Evolutionary conservation across 2,329 filamentous ascomycete species (phyloP), one percentile per base, ranked within the genome.

Genomic region (Cladophialophora yegresii): DNA sequence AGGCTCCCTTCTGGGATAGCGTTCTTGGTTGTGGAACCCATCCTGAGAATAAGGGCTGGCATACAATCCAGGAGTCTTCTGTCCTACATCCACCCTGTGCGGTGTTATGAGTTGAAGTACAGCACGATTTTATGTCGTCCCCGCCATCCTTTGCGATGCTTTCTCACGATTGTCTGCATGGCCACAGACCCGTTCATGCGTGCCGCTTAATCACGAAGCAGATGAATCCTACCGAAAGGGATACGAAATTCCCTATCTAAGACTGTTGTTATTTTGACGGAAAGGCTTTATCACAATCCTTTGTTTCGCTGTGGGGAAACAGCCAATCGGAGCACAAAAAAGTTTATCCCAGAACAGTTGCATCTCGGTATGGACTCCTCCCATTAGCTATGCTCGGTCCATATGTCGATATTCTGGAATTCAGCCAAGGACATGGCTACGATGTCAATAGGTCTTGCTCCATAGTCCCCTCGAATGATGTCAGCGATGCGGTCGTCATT

Each of bases 1-100:
- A 67, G 56, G 32, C 45, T 56, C 13, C 63, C 62, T 30, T 43
- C 53, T 9, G 56, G 64, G 23, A 69, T 56, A 8, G 62, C 61
- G 28, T 64, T 56, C 22, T 65, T 60, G 26, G 67, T 61, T 32
- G 40, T 22, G 4, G 61, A 58, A 28, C 30, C n/a, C 55, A 66
- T 64, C 20, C 8, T 33, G 28, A 32, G 12, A 20, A 50, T 16
- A 28, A 12, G 5, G 3, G 47, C 47, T 4, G 22, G 26, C 10
- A 4, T 50, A 26, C 20, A 22, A 28, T 26, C 47, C 10, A 9
- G 13, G 23, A 50, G n/a, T 43, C 5, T 16, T 43, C 22, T 26
- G 9, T 26, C 16, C 47, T 26, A 12, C 47, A 50, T 23, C n/a
- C 40, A 22, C 16, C 16, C 22, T 23, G 8, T 58, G 43, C 2